phyloP scores from a whole-genome alignment of 2,329 filamentous ascomycete genomes.

The Talaromyces sp. region DNA sequence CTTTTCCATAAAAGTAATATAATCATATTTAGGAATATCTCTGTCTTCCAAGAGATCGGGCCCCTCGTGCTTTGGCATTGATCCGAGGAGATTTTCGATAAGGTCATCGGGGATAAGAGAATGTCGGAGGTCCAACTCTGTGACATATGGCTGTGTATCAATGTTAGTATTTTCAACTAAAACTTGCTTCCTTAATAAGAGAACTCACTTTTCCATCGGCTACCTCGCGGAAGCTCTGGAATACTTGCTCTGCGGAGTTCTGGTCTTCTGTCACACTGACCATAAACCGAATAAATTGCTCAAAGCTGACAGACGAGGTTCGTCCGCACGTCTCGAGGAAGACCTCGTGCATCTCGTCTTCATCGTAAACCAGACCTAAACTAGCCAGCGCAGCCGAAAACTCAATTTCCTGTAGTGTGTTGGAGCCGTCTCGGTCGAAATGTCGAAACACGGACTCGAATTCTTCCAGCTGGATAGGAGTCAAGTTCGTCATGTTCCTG shows the following conservation, averaged over 20 bases:
- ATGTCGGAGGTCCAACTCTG: slow-evolving; percentile 92
- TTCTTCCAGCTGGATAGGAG: slow-evolving; percentile 95
- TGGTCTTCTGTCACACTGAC: slow-evolving; percentile 98
- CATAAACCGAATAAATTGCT: slow-evolving; percentile 99
- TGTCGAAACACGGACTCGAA: slow-evolving; percentile 98
- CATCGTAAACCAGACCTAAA: slow-evolving; percentile 89
- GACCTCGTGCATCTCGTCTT: slow-evolving; percentile 96
- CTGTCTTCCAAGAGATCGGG: slow-evolving; percentile 83
- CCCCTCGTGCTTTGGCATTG: slow-evolving; percentile 78
- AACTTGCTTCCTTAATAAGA: slow-evolving; percentile 2
- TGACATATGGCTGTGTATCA: slow-evolving; percentile 71
- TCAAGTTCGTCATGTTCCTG: slow-evolving; percentile 97
- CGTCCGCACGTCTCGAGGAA: slow-evolving; percentile 82
- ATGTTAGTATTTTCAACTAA: not conserved
- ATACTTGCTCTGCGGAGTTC: slow-evolving; percentile 97
- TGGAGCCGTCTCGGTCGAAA: slow-evolving; percentile 90
- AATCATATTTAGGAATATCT: slow-evolving; percentile 84
- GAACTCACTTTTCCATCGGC: slow-evolving; percentile 77
- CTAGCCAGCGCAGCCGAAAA: slow-evolving; percentile 95
- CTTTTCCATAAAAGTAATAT: slow-evolving; percentile 94
- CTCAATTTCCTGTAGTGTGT: slow-evolving; percentile 85
- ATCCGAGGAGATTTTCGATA: slow-evolving; percentile 83
- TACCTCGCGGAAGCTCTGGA: slow-evolving; percentile 94
- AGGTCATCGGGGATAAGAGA: slow-evolving; percentile 94
- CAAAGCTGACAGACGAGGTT: slow-evolving; percentile 72